These are phyloP conservation scores for Mycena polygramma DNA, from an alignment of 768 basidiomycete species.

Conservation along the genomic window DNA sequence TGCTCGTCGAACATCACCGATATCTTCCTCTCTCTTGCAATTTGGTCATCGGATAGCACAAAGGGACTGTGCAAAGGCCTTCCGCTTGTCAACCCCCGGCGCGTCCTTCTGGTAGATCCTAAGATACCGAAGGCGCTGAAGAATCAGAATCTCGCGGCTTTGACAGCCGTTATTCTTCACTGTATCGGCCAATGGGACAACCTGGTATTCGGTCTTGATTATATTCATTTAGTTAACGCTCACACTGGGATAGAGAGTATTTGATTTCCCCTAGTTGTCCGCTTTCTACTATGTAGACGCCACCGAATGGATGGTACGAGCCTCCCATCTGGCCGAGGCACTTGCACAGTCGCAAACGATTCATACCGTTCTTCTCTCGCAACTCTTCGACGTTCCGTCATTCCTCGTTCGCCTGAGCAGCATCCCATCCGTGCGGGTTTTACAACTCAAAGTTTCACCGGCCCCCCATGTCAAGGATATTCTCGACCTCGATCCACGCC, in stretches of 20 bases:
- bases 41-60: constrained; percentile 2
- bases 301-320: not conserved
- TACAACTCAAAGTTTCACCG: not conserved
- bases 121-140: not conserved
- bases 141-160: not conserved
- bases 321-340: not conserved
- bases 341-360: not conserved
- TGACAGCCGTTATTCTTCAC: not conserved
- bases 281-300: not conserved
- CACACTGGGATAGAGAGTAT: not conserved
- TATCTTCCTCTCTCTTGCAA: constrained; percentile 5
- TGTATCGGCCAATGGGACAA: not conserved
- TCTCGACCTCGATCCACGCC: not conserved
- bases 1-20: constrained; percentile 1
- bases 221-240: not conserved
- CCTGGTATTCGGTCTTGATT: not conserved
- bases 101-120: constrained; percentile 9
- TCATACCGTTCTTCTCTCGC: not conserved
- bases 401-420: not conserved
- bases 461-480: not conserved
- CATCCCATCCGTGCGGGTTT: not conserved
- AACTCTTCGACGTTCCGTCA: not conserved
- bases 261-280: constrained; percentile 5
- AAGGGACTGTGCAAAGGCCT: constrained; percentile 7
- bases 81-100: constrained; percentile 9